A percentile compares a stretch with the other conserved stretches of the same genome.
These are phyloP conservation scores for Picea mariana DNA, from an alignment of 83 land plant genomes.

Conservation along the genomic window DNA sequence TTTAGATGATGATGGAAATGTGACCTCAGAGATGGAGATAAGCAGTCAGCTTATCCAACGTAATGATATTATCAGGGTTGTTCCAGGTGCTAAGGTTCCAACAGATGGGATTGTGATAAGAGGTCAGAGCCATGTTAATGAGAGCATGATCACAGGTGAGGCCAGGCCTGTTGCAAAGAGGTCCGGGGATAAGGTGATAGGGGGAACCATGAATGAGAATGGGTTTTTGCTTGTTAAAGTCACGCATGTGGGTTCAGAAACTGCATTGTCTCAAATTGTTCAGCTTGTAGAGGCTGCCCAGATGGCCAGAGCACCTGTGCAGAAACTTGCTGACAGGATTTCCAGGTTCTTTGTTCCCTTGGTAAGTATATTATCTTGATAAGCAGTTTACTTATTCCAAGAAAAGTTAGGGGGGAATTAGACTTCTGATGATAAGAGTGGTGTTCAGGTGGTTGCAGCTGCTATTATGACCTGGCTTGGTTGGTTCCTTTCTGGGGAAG, in stretches of 20 bases:
- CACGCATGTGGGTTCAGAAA: conserved; percentile 98
- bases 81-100: conserved; percentile 93
- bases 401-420: neutral
- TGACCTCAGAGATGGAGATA: conserved; percentile 75
- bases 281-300: conserved; percentile 98
- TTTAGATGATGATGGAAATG: conserved; percentile 63
- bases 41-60: conserved; percentile 84
- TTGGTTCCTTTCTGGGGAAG: conserved; percentile 83
- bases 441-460: conserved; percentile 70
- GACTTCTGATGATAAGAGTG: neutral
- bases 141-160: conserved; percentile 99
- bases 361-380: conserved; percentile 35
- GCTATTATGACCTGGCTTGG: conserved; percentile 83
- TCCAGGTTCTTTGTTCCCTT: conserved; percentile 90
- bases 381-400: neutral
- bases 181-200: conserved; percentile 91
- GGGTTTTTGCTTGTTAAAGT: conserved; percentile 82
- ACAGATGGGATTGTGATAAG: conserved; percentile 84
- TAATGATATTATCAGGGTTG: conserved; percentile 84
- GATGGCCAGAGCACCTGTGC: conserved; percentile 95
- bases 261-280: conserved; percentile 93
- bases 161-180: conserved; percentile 75
- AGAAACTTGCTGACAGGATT: conserved; percentile 87
- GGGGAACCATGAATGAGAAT: conserved; percentile 93
- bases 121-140: conserved; percentile 95